A percentile compares a stretch with the other conserved stretches of the same genome.
These are phyloP conservation scores for Colletotrichum sp. DNA, from an alignment of 2,329 filamentous ascomycete species.

Conservation along the genomic window DNA sequence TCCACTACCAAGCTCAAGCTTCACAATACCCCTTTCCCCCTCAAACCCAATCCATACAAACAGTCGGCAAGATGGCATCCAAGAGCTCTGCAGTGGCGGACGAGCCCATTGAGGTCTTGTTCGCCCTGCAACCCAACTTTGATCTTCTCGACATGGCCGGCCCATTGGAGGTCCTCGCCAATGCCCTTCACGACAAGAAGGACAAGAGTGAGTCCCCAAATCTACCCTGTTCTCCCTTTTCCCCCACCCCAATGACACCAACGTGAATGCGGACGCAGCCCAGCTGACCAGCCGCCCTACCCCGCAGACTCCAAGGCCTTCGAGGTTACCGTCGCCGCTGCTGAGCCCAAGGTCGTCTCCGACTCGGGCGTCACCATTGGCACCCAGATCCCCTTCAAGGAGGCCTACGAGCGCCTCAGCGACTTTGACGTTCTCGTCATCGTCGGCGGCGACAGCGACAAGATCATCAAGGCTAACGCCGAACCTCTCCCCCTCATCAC, in stretches of 20 bases:
- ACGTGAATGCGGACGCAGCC: background rate
- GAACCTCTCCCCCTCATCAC: slow-evolving; percentile 76
- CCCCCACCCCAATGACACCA: background rate
- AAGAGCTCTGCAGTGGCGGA: slow-evolving; percentile 65
- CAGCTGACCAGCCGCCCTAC: slow-evolving; percentile 6
- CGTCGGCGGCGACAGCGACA: slow-evolving; percentile 71
- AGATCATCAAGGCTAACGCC: slow-evolving; percentile 68
- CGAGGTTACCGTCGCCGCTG: slow-evolving; percentile 59
- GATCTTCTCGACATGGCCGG: slow-evolving; percentile 64
- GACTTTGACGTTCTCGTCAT: slow-evolving; percentile 83
- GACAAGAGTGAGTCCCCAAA: slow-evolving; percentile 50
- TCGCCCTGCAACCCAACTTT: slow-evolving; percentile 66
- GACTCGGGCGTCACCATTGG: slow-evolving; percentile 71
- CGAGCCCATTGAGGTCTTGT: slow-evolving; percentile 64
- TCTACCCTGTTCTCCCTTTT: background rate
- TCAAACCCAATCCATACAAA: background rate
- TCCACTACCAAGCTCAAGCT: background rate
- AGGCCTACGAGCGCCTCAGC: slow-evolving; percentile 72
- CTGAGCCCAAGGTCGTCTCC: slow-evolving; percentile 60
- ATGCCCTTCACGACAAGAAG: slow-evolving; percentile 57
- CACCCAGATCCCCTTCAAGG: slow-evolving; percentile 78
- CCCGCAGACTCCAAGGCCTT: slow-evolving; percentile 59
- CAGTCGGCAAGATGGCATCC: slow-evolving; percentile 56
- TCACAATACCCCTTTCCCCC: background rate
- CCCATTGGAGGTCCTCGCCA: slow-evolving; percentile 55